A percentile compares a stretch with the other conserved stretches of the same genome.
Evolutionary conservation across 73 alveolate genomes (phyloP).

Genomic region (Breviolum minutum): DNA sequence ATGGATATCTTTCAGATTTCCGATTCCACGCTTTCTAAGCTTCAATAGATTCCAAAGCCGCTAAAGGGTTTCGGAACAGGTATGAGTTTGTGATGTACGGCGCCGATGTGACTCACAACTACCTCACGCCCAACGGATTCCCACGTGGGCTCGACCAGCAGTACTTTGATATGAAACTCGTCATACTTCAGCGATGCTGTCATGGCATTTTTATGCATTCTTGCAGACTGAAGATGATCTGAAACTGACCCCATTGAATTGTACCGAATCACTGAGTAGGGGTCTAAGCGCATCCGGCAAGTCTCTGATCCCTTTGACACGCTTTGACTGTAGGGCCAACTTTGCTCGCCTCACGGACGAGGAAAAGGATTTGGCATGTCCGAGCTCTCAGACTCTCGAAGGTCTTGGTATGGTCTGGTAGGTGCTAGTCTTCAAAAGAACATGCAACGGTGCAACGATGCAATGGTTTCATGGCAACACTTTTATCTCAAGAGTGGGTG

Average conservation of each 20-base stretch:
- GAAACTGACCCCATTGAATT: not conserved
- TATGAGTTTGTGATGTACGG: constrained; percentile 86
- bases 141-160: constrained; percentile 75
- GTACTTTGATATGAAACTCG: constrained; percentile 56
- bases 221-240: not conserved
- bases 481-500: too few relatives aligned
- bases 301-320: not conserved
- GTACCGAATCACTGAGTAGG: not conserved
- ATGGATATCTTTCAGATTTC: too few relatives aligned
- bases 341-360: constrained; percentile 76
- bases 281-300: not conserved
- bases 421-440: not conserved
- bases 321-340: constrained; percentile 37
- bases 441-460: too few relatives aligned
- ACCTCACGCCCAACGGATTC: constrained; percentile 70
- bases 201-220: not conserved
- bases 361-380: constrained; percentile 80
- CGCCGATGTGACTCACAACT: constrained; percentile 87
- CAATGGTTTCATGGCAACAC: too few relatives aligned
- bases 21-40: too few relatives aligned
- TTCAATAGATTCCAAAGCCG: not conserved
- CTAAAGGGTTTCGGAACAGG: constrained; percentile 18
- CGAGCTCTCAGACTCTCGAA: not conserved
- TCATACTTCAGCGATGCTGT: not conserved
- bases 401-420: not conserved